Evolutionary conservation across 805 yeast genomes (phyloP).

Genomic region (Metschnikowia gelsemii): DNA sequence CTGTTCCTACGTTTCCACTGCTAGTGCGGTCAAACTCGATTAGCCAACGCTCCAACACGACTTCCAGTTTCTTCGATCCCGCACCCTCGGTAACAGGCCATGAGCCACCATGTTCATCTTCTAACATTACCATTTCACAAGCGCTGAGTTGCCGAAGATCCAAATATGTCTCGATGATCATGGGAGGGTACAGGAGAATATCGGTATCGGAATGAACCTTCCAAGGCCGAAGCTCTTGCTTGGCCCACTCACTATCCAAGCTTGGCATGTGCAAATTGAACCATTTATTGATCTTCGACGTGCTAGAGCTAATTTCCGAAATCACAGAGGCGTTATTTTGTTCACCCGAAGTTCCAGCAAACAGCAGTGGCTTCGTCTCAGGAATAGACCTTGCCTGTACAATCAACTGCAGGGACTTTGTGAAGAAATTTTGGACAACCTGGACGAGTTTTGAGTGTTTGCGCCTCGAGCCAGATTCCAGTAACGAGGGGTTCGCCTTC

Average conservation of each 20-base stretch:
- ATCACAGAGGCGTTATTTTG: background rate
- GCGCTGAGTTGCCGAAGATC: constrained; percentile 60
- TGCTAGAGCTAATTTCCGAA: constrained; percentile 15
- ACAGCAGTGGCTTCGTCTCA: constrained; percentile 16
- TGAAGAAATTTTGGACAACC: constrained; percentile 60
- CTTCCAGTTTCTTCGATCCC: constrained; percentile 70
- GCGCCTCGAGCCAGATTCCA: constrained; percentile 12
- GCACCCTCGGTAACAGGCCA: constrained; percentile 57
- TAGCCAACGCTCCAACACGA: constrained; percentile 94
- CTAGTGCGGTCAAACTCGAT: constrained; percentile 63
- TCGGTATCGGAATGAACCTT: constrained; percentile 43
- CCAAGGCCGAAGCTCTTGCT: constrained; percentile 70
- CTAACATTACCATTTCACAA: constrained; percentile 57
- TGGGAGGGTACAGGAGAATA: constrained; percentile 60
- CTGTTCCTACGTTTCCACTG: constrained; percentile 28
- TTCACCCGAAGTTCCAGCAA: constrained; percentile 8
- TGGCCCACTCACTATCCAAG: constrained; percentile 29
- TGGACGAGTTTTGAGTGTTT: constrained; percentile 39
- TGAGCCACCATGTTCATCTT: constrained; percentile 51
- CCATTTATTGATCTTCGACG: constrained; percentile 54
- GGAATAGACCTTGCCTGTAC: constrained; percentile 43
- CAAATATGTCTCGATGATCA: constrained; percentile 80
- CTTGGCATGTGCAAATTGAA: constrained; percentile 51
- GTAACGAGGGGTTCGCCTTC: constrained; percentile 2
- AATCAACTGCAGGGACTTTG: constrained; percentile 59